Evolutionary conservation across 2,329 filamentous ascomycete genomes (phyloP).

Genomic region (Clonostachys byssicola): DNA sequence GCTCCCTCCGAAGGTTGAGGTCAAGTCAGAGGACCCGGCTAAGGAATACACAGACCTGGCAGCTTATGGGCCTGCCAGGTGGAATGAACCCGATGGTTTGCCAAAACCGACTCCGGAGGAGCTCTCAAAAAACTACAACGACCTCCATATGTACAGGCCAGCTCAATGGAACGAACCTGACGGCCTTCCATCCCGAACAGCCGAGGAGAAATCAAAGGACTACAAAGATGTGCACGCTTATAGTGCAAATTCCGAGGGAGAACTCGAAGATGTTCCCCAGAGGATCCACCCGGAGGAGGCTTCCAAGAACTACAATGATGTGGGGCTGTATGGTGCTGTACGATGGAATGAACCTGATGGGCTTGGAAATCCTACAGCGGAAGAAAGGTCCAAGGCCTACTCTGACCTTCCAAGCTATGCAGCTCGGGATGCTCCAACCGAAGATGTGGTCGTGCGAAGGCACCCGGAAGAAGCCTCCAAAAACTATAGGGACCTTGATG

Average conservation of each 20-base stretch:
- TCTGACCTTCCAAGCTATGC: conserved; percentile 25
- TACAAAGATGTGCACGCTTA: conserved; percentile 31
- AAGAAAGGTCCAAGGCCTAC: conserved; percentile 33
- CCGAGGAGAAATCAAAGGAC: conserved; percentile 20
- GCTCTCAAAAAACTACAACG: conserved; percentile 30
- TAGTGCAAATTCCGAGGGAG: conserved; percentile 13
- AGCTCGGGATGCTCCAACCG: not conserved
- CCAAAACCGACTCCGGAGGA: conserved; percentile 23
- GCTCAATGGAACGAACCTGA: conserved; percentile 20
- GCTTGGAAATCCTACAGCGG: conserved; percentile 9
- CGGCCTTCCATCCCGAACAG: conserved; percentile 12
- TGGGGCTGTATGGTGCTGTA: conserved; percentile 22
- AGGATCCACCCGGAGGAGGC: conserved; percentile 24
- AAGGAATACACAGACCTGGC: conserved; percentile 34
- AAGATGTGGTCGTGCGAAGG: conserved; percentile 1
- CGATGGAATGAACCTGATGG: conserved; percentile 1
- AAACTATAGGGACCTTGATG: conserved; percentile 27
- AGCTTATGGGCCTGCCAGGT: conserved; percentile 27
- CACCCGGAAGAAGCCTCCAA: conserved; percentile 20
- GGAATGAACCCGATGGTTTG: conserved; percentile 29
- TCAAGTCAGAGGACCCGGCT: conserved; percentile 14
- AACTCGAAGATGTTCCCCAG: conserved; percentile 20
- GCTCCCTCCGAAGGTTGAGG: conserved; percentile 26
- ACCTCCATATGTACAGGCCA: conserved; percentile 25
- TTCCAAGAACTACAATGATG: conserved; percentile 28